phyloP scores from a whole-genome alignment of 108 stramenopile genomes.

The Fragilaria radians region DNA sequence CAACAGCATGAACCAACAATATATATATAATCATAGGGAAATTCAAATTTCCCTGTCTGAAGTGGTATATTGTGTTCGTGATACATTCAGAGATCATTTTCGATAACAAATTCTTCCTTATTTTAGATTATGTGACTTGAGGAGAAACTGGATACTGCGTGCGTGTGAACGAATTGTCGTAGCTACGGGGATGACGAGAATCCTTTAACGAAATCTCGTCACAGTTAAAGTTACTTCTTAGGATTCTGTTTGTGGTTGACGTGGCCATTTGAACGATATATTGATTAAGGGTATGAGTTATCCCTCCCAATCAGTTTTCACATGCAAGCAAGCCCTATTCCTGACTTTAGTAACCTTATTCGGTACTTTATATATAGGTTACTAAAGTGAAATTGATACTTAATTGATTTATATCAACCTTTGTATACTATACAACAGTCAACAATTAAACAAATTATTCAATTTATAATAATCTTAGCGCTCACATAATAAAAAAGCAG shows the following conservation, averaged over 20 bases:
- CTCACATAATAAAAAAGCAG: no score
- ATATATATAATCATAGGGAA: constrained; percentile 98
- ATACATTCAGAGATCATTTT: constrained; percentile 77
- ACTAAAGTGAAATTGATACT: no score
- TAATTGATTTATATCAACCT: no score
- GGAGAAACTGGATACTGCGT: not conserved
- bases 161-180: not conserved
- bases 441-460: no score
- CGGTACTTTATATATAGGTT: no score
- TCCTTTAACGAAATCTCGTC: not conserved
- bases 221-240: not conserved
- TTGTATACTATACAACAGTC: no score
- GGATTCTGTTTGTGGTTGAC: not conserved
- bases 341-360: no score
- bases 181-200: not conserved
- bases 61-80: constrained; percentile 71
- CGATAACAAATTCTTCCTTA: constrained; percentile 57
- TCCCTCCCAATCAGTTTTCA: no score
- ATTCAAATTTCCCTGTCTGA: constrained; percentile 88
- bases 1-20: constrained; percentile 83
- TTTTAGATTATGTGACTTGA: not conserved
- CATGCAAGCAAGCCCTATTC: no score
- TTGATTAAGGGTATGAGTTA: no score
- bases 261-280: no score
- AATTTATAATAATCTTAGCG: no score